Evolutionary conservation across 176 grass and related monocot genomes (phyloP).

Genomic region (Eremochloa ophiuroides): DNA sequence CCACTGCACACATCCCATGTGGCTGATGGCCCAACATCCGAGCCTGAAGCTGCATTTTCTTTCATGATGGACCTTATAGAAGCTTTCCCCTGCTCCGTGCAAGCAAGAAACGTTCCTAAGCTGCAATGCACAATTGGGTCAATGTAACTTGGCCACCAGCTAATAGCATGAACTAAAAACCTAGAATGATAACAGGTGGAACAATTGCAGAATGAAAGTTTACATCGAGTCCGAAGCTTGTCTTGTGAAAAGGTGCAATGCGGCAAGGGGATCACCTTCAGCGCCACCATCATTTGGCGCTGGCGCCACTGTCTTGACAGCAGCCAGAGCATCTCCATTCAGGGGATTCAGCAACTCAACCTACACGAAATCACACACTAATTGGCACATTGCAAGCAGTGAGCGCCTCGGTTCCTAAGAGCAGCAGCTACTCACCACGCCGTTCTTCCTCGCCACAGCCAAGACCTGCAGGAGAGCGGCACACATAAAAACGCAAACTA

Average conservation of each 20-base stretch:
- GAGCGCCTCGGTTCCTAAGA: background rate
- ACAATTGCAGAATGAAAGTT: background rate
- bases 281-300: background rate
- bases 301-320: conserved; percentile 28
- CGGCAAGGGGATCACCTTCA: conserved; percentile 43
- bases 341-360: conserved; percentile 86
- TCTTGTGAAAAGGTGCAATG: conserved; percentile 79
- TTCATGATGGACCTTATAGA: conserved; percentile 48
- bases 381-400: background rate
- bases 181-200: background rate
- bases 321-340: conserved; percentile 59
- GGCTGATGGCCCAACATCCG: conserved; percentile 39
- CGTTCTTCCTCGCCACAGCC: conserved; percentile 82
- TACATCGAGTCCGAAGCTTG: conserved; percentile 55
- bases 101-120: conserved; percentile 65
- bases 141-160: background rate
- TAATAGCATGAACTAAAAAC: background rate
- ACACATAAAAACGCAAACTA: background rate
- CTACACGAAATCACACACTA: conserved; percentile 35
- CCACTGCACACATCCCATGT: conserved; percentile 72
- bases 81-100: conserved; percentile 77
- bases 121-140: conserved; percentile 38
- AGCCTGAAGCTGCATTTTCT: conserved; percentile 29
- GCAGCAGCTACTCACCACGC: conserved; percentile 47
- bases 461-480: conserved; percentile 52